Evolutionary conservation across 2,329 filamentous ascomycete genomes (phyloP).

Genomic region (Fusarium annulatum): DNA sequence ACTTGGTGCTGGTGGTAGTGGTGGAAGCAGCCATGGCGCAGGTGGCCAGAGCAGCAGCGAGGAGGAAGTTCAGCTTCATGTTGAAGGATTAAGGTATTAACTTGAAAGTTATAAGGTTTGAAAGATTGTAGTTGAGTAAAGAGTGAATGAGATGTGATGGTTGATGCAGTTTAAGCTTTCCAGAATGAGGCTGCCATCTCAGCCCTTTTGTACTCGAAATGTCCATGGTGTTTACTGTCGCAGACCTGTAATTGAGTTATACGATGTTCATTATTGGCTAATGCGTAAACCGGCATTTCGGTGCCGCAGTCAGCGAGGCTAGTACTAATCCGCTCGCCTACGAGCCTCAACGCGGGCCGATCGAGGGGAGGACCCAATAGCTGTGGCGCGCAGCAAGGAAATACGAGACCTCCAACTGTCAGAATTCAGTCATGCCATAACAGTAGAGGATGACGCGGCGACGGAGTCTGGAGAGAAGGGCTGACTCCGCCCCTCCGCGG

Average conservation of each 20-base stretch:
- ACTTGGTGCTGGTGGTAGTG: constrained; percentile 6
- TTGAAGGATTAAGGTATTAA: not conserved
- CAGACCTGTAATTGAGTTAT: not conserved
- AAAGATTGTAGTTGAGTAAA: not conserved
- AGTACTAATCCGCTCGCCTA: not conserved
- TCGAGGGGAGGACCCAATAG: not conserved
- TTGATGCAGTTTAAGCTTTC: not conserved
- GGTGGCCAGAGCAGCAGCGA: constrained; percentile 6
- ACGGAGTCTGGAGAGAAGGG: not conserved
- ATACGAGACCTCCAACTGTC: not conserved
- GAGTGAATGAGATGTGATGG: not conserved
- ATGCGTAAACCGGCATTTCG: constrained; percentile 22
- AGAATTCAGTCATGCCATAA: not conserved
- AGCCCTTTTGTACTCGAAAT: not conserved
- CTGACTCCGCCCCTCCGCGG: not conserved
- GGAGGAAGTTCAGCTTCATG: constrained; percentile 24
- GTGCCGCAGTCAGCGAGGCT: constrained; percentile 5
- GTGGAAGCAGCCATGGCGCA: constrained; percentile 13
- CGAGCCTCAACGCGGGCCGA: not conserved
- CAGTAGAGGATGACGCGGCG: not conserved
- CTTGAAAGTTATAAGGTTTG: not conserved
- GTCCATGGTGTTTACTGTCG: not conserved
- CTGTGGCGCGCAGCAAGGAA: not conserved
- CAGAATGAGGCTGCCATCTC: not conserved
- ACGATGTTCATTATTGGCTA: not conserved